Evolutionary conservation across 495 filamentous ascomycete genomes (phyloP), one percentile per base, ranked within the genome.

Genomic region (Oleoguttula mirabilis): DNA sequence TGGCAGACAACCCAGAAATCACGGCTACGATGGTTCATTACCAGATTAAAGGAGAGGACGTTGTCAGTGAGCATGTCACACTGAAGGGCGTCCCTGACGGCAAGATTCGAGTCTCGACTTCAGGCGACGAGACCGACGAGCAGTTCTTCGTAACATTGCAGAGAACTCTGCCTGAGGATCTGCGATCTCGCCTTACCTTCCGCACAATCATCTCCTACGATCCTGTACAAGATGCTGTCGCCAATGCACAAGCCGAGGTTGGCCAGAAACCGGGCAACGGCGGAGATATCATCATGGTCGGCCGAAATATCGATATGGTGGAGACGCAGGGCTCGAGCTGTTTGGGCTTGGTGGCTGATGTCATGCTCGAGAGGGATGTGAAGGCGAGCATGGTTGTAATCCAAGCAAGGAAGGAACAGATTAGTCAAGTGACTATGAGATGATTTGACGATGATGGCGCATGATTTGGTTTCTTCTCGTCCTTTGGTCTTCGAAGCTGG

Each of bases 361-460:
- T 68, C 32, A 59, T 88, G 21, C 67, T 81, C 3, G 73, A 66
- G 37, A 65, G 60, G 24, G 71, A 71, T 22, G 59, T 83, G 7
- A 76, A 68, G 49, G 79, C 80, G 0, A 88, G 82, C 58, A 62
- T 93, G n/a, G 60, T 93, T 40, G 73, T 92, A 39, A 66, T 94
- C 17, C 79, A 86, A 54, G 84, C 82, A 2, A 38, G 36, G n/a
- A n/a, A n/a, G n/a, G n/a, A n/a, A n/a, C n/a, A n/a, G n/a, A n/a
- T n/a, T n/a, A n/a, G n/a, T n/a, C n/a, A n/a, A n/a, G n/a, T n/a
- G n/a, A n/a, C n/a, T n/a, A n/a, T n/a, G n/a, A n/a, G n/a, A n/a
- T n/a, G n/a, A n/a, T n/a, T n/a, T n/a, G n/a, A n/a, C n/a, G n/a
- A n/a, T n/a, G n/a, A n/a, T n/a, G n/a, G n/a, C n/a, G n/a, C n/a